A percentile compares a stretch with the other conserved stretches of the same genome.
phyloP scores from a whole-genome alignment of 305 asterid genomes.

The Stenogyne calaminthoides region DNA sequence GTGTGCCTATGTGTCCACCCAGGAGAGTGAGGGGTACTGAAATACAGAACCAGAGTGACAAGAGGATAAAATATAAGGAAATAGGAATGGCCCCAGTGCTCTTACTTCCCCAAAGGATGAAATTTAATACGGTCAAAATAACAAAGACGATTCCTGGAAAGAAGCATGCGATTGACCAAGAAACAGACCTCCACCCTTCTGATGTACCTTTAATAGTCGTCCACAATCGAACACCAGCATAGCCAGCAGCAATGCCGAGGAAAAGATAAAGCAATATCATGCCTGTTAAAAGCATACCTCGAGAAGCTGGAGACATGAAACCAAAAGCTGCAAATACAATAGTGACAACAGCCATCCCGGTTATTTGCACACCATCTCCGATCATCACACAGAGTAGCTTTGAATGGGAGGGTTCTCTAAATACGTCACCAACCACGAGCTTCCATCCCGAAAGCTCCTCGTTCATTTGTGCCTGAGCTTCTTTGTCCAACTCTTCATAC shows the following conservation, averaged over 20 bases:
- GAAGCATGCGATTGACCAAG: constrained; percentile 79
- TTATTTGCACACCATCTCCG: constrained; percentile 79
- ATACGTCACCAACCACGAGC: constrained; percentile 89
- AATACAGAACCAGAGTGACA: constrained; percentile 80
- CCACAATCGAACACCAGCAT: constrained; percentile 67
- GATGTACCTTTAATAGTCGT: constrained; percentile 62
- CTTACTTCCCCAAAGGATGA: constrained; percentile 82
- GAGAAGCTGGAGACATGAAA: constrained; percentile 90
- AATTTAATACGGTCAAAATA: constrained; percentile 68
- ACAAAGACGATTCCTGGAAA: constrained; percentile 80
- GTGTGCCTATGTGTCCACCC: constrained; percentile 70
- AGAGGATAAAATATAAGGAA: constrained; percentile 59
- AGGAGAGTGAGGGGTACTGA: constrained; percentile 81
- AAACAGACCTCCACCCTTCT: constrained; percentile 74
- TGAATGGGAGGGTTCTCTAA: constrained; percentile 71
- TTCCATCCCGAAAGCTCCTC: constrained; percentile 96
- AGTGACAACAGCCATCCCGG: constrained; percentile 80
- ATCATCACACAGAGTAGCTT: constrained; percentile 75
- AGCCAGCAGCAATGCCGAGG: constrained; percentile 77
- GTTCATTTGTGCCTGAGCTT: constrained; percentile 89
- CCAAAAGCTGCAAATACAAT: constrained; percentile 81
- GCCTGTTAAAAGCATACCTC: constrained; percentile 86
- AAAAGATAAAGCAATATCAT: constrained; percentile 84
- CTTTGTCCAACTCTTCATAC: constrained; percentile 87
- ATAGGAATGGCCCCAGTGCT: constrained; percentile 88